A percentile compares a stretch with the other conserved stretches of the same genome.
Evolutionary conservation across 1,139 yeast genomes (phyloP).

Genomic region (Hyphopichia buzzinii): DNA sequence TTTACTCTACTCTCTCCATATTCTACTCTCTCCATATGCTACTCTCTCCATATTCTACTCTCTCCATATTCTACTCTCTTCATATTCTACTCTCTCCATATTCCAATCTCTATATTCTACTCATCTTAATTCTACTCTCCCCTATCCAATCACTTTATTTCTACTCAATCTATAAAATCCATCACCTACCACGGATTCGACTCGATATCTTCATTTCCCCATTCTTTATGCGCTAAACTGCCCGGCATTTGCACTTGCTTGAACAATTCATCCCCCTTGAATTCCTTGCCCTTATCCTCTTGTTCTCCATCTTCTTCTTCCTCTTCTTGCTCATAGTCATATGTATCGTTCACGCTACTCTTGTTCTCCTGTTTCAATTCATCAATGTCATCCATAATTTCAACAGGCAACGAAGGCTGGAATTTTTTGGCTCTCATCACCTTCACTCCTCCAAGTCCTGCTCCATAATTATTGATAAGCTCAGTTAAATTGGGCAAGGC

Average conservation of each 20-base stretch:
- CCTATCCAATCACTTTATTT: too few relatives aligned
- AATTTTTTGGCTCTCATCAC: constrained; percentile 46
- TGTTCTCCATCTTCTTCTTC: constrained; percentile 12
- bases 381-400: constrained; percentile 60
- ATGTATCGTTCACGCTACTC: constrained; percentile 31
- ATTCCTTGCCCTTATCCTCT: constrained; percentile 9
- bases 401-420: constrained; percentile 64
- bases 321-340: constrained; percentile 29
- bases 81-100: too few relatives aligned
- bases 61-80: too few relatives aligned
- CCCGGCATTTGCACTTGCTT: constrained; percentile 50
- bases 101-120: too few relatives aligned
- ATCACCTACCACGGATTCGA: constrained; percentile 52
- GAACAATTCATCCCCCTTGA: constrained; percentile 51
- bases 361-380: constrained; percentile 45
- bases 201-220: constrained; percentile 44
- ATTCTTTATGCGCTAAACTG: constrained; percentile 49
- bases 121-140: too few relatives aligned
- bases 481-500: constrained; percentile 61
- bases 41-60: too few relatives aligned
- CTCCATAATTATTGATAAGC: constrained; percentile 58
- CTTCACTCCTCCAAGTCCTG: constrained; percentile 56
- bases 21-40: too few relatives aligned
- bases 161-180: too few relatives aligned
- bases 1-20: too few relatives aligned